Conservation (phyloP, 2,329 filamentous ascomycete species). For the Talaromyces funiculosus region DNA sequence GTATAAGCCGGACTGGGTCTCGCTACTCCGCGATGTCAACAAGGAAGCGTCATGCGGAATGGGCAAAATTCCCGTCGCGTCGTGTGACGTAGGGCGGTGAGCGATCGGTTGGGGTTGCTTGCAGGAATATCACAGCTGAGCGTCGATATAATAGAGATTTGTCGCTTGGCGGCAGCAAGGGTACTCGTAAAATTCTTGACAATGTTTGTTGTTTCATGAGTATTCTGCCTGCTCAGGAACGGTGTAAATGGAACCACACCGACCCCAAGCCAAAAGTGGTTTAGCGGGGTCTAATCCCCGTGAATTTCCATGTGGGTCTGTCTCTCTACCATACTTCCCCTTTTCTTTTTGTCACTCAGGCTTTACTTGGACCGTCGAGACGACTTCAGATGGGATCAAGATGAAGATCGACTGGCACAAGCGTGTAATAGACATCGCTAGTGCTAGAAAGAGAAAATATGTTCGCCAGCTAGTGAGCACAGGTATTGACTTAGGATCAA, state of each 20-base stretch:
- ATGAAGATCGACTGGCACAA: too few relatives aligned
- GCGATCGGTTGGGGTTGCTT: background rate
- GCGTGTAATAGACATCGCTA: too few relatives aligned
- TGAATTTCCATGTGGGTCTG: slow-evolving; percentile 4
- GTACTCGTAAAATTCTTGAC: background rate
- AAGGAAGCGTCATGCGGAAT: slow-evolving; percentile 9
- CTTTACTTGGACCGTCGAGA: too few relatives aligned
- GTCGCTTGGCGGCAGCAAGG: background rate
- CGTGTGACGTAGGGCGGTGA: background rate
- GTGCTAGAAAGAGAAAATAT: too few relatives aligned
- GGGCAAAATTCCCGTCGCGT: slow-evolving; percentile 2
- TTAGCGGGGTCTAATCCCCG: slow-evolving; percentile 1
- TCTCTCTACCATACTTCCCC: background rate
- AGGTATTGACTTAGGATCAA: too few relatives aligned
- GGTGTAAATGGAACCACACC: slow-evolving; percentile 7
- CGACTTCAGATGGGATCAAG: too few relatives aligned
- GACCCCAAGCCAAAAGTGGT: background rate
- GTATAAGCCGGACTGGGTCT: background rate
- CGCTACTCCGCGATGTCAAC: background rate
- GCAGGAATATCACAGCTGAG: background rate
- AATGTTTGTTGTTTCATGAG: background rate
- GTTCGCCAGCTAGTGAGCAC: too few relatives aligned
- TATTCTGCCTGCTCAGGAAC: slow-evolving; percentile 7
- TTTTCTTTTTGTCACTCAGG: too few relatives aligned
- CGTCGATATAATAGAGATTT: background rate